phyloP scores from a whole-genome alignment of 345 rosid species.

The Sonneratia alba region DNA sequence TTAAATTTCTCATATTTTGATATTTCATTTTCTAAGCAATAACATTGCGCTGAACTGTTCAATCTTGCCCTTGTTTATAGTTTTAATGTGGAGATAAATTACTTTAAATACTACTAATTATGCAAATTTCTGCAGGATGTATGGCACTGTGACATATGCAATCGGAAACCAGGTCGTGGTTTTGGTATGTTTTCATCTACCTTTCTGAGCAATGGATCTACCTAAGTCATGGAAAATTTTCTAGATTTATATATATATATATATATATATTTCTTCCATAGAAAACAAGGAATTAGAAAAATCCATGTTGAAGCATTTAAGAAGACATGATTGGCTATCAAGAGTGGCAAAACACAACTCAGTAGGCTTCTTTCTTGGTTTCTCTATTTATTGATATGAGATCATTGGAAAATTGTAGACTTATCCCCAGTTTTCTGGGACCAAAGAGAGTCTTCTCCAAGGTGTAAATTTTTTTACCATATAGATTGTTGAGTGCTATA shows the following conservation, averaged over 20 bases:
- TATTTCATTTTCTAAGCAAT: neutral
- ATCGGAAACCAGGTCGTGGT: conserved; percentile 61
- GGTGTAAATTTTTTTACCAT: neutral
- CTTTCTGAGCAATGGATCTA: neutral
- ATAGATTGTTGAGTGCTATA: neutral
- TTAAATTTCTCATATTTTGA: neutral
- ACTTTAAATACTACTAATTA: neutral
- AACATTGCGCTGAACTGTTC: neutral
- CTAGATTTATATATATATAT: neutral
- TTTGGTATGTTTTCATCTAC: conserved; percentile 38
- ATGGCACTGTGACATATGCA: conserved; percentile 68
- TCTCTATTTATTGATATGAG: neutral
- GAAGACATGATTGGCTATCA: neutral
- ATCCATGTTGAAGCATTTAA: neutral
- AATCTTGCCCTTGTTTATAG: neutral
- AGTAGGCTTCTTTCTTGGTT: neutral
- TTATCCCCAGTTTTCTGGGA: neutral
- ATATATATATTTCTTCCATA: neutral
- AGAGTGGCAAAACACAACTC: neutral
- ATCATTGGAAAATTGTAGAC: neutral
- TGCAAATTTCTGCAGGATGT: conserved; percentile 37
- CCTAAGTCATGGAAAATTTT: neutral
- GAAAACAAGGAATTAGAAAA: neutral
- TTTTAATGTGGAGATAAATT: too few species aligned
- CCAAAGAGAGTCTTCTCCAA: neutral